Conservation (phyloP, 352 stramenopile genomes). For the Pythium apleroticum region DNA sequence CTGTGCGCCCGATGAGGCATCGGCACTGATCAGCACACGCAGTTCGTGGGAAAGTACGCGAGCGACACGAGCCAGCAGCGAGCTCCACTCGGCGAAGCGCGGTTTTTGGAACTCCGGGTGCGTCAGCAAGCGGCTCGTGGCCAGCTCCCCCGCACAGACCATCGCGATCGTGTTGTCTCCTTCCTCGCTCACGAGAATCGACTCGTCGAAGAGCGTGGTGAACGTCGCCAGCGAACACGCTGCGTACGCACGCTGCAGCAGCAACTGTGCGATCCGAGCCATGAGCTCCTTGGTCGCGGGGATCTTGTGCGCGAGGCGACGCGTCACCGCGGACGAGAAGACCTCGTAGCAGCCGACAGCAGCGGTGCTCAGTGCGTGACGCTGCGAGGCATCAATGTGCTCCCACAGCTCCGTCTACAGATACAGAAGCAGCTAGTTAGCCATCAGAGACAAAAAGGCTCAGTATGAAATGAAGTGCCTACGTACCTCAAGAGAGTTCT, state of each 20-base stretch:
- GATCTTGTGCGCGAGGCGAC: not conserved
- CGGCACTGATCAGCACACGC: not conserved
- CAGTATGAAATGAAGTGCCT: not conserved
- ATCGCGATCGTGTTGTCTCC: slow-evolving; percentile 18
- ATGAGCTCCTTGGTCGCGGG: slow-evolving; percentile 6
- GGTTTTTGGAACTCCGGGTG: slow-evolving; percentile 55
- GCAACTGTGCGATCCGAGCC: not conserved
- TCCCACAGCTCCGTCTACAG: slow-evolving; percentile 26
- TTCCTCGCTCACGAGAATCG: not conserved
- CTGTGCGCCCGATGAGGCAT: not conserved
- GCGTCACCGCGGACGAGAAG: slow-evolving; percentile 20
- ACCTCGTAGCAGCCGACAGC: slow-evolving; percentile 45
- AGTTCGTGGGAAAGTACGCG: slow-evolving; percentile 30
- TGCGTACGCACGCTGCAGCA: slow-evolving; percentile 27
- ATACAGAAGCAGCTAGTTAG: not conserved
- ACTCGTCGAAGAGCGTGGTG: slow-evolving; percentile 28
- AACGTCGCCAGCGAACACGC: slow-evolving; percentile 45
- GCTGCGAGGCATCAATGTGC: slow-evolving; percentile 40
- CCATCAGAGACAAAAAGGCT: slow-evolving; percentile 3
- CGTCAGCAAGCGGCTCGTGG: slow-evolving; percentile 39
- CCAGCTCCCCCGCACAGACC: slow-evolving; percentile 37
- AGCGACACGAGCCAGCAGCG: slow-evolving; percentile 34
- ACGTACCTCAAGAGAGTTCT: slow-evolving; percentile 32
- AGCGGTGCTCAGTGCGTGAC: slow-evolving; percentile 36
- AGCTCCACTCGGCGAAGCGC: slow-evolving; percentile 51